phyloP scores from a whole-genome alignment of 495 filamentous ascomycete species.

The Halenospora varia region DNA sequence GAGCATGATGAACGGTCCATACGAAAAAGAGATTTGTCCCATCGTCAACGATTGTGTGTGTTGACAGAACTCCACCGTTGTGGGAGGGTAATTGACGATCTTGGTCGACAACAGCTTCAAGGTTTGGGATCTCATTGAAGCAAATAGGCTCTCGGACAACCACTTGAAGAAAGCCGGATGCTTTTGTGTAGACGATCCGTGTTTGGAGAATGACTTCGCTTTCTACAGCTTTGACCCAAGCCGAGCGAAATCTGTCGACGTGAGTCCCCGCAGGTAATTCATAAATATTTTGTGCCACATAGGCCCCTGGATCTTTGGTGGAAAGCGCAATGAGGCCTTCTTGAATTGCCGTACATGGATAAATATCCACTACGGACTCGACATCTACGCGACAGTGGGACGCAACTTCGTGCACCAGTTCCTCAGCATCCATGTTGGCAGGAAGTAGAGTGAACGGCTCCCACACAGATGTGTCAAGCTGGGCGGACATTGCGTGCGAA shows the following conservation, averaged over 20 bases:
- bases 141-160: constrained; percentile 32
- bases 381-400: constrained; percentile 2
- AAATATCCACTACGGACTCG: constrained; percentile 56
- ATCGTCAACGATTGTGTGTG: constrained; percentile 20
- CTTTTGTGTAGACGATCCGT: constrained; percentile 44
- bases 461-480: constrained; percentile 38
- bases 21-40: constrained; percentile 36
- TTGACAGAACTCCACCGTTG: constrained; percentile 19
- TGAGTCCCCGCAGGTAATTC: constrained; percentile 39
- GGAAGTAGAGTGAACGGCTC: constrained; percentile 43
- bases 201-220: constrained; percentile 52
- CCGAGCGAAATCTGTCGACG: constrained; percentile 42
- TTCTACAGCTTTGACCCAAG: constrained; percentile 48
- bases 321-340: constrained; percentile 65
- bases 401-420: background rate
- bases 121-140: background rate
- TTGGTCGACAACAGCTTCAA: background rate
- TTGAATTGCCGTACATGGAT: constrained; percentile 68
- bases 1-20: constrained; percentile 61
- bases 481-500: constrained; percentile 36
- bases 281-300: constrained; percentile 50
- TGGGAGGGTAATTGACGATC: background rate
- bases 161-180: constrained; percentile 47
- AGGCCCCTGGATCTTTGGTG: constrained; percentile 49
- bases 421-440: background rate